Evolutionary conservation across 352 stramenopile species (phyloP).

Genomic region (Albugo candida): DNA sequence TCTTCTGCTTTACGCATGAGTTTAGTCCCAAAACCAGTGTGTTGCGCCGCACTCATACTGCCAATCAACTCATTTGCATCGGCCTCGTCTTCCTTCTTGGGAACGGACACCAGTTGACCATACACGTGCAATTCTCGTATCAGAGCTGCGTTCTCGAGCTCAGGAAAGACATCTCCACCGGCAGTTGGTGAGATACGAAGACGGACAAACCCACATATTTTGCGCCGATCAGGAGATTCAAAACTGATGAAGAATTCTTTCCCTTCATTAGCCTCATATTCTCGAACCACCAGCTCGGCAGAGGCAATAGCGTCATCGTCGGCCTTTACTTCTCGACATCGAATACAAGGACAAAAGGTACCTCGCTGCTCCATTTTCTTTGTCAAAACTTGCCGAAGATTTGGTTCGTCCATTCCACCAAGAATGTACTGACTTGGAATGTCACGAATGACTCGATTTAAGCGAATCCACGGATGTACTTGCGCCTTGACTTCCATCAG

Average conservation of each 20-base stretch:
- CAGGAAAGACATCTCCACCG: constrained; percentile 48
- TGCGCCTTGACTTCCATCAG: constrained; percentile 79
- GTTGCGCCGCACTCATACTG: constrained; percentile 45
- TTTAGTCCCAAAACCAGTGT: constrained; percentile 77
- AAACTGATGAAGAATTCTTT: constrained; percentile 87
- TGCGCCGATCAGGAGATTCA: constrained; percentile 72
- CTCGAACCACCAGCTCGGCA: constrained; percentile 45
- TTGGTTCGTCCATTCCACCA: constrained; percentile 82
- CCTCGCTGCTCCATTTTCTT: constrained; percentile 61
- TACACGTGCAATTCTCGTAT: constrained; percentile 85
- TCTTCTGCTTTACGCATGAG: constrained; percentile 70
- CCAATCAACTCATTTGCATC: constrained; percentile 7
- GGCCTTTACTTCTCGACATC: constrained; percentile 81
- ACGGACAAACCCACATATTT: constrained; percentile 82
- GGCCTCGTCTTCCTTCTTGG: constrained; percentile 5
- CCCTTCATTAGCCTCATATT: constrained; percentile 75
- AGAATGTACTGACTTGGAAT: constrained; percentile 89
- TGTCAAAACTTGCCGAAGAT: constrained; percentile 78
- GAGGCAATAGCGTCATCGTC: constrained; percentile 57
- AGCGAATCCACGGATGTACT: constrained; percentile 87
- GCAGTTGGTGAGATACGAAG: constrained; percentile 55
- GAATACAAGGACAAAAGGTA: constrained; percentile 74
- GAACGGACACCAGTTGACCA: constrained; percentile 52
- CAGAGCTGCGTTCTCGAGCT: constrained; percentile 58
- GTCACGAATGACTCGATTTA: constrained; percentile 87